These are phyloP conservation scores for Vitis cinerea DNA, from an alignment of 164 flowering plant species.

Conservation along the genomic window DNA sequence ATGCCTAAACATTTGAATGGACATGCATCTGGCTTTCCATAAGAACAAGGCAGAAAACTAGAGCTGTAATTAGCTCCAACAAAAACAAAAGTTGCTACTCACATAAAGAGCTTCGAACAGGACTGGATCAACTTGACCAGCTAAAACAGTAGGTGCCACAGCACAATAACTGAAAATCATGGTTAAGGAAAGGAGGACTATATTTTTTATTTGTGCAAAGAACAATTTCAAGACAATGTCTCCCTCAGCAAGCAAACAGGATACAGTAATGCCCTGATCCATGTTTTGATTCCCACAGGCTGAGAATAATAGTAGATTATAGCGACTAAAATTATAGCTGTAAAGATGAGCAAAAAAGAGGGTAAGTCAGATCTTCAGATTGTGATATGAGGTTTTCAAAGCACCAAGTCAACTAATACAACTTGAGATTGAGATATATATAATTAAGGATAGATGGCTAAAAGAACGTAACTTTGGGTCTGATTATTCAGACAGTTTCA, in stretches of 20 bases:
- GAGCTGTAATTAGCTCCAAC: neutral
- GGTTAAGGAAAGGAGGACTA: conserved; percentile 26
- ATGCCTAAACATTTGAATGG: neutral
- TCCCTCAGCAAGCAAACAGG: conserved; percentile 29
- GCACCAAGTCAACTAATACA: no score
- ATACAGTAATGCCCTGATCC: conserved; percentile 79
- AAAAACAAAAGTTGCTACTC: conserved; percentile 30
- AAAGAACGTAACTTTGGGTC: no score
- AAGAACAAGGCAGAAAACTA: neutral
- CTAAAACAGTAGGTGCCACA: conserved; percentile 80
- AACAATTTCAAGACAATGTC: neutral
- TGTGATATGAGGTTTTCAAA: neutral
- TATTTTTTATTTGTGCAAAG: neutral
- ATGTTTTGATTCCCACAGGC: conserved; percentile 63
- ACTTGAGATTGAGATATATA: no score
- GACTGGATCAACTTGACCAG: conserved; percentile 81
- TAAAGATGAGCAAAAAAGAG: conserved; percentile 23
- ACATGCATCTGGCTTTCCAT: neutral
- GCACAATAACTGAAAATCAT: conserved; percentile 68
- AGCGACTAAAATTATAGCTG: conserved; percentile 82
- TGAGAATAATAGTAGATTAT: conserved; percentile 79
- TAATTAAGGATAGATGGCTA: no score
- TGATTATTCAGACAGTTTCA: no score
- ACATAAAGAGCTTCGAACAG: conserved; percentile 95
- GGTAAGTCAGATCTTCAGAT: neutral